Base-by-base conservation (phyloP, 345 rosid genomes). In the Turnera subulata region DNA sequence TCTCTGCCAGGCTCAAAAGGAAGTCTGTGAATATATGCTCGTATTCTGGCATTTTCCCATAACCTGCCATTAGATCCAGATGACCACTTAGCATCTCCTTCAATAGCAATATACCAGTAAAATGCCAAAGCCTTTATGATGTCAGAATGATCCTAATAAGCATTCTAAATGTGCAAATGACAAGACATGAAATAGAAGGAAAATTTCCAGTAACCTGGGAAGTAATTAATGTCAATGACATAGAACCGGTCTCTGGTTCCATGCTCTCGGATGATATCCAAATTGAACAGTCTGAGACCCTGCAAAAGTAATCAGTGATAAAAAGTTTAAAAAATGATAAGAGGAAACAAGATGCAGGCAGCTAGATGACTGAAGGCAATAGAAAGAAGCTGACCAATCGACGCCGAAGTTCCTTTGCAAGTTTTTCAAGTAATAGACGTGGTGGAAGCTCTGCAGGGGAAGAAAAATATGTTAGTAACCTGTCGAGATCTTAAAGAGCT, bases 201-300 rank as follows among this genome's bases (percentile, higher is more conserved):
- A 6, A 11, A 22, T 23, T 48, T 46, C 53, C 45, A 61, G 83
- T 81, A 64, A 63, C 89, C 93, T 46, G 96, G 93, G 58, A 89
- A 85, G 77, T 89, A 89, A 65, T 89, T 89, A 21, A 89, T 84
- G 78, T 84, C 93, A 15, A 89, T 84, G 53, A 85, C 89, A 64
- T 80, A 89, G 58, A 75, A 89, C 50, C 45, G 86, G 66, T 89
- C 85, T 62, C 79, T 69, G 15, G 74, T 78, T 52, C 89, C 91
- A 50, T 82, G 87, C 64, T 89, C 96, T 57, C 91, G 72, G 49
- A 89, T 84, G 13, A 89, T 80, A 62, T 85, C 96, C 56, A 89
- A 72, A 72, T 89, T 85, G 78, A 89, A 89, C 43, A 89, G 71
- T 66, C 83, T 72, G 46, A 89, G 84, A 55, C 91, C 88, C 91